phyloP scores from a whole-genome alignment of 2,329 filamentous ascomycete genomes.

The Eutypella sp. region DNA sequence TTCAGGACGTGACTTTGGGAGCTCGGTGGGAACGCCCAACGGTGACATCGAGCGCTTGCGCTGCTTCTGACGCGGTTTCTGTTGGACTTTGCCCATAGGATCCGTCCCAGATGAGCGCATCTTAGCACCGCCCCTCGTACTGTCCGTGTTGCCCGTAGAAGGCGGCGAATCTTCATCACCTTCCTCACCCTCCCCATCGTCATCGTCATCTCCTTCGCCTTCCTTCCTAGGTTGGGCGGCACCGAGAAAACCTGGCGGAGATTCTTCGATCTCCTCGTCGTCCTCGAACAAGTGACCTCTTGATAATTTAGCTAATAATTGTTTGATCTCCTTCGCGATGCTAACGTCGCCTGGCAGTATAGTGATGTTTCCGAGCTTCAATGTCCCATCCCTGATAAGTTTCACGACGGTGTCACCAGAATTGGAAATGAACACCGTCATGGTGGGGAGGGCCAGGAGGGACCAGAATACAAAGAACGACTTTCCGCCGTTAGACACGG shows the following conservation, averaged over 20 bases:
- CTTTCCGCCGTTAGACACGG: constrained; percentile 71
- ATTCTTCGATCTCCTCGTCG: constrained; percentile 31
- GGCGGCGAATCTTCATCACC: constrained; percentile 7
- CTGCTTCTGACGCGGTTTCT: constrained; percentile 1
- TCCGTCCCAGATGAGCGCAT: background rate
- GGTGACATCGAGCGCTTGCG: constrained; percentile 29
- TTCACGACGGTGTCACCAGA: constrained; percentile 80
- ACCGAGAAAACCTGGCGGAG: constrained; percentile 38
- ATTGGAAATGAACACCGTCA: constrained; percentile 80
- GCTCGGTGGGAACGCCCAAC: constrained; percentile 33
- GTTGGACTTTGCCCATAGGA: background rate
- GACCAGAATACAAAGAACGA: constrained; percentile 95
- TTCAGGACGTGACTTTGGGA: constrained; percentile 38
- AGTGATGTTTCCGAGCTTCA: constrained; percentile 53
- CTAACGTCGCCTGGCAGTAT: constrained; percentile 54
- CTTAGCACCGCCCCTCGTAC: background rate
- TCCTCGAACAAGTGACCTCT: constrained; percentile 39
- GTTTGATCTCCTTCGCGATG: constrained; percentile 40
- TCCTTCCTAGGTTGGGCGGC: constrained; percentile 22
- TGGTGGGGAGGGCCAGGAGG: constrained; percentile 77
- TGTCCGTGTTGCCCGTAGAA: background rate
- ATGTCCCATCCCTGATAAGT: constrained; percentile 48
- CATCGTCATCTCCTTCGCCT: constrained; percentile 27
- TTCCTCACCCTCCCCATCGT: constrained; percentile 28
- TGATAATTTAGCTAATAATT: constrained; percentile 36